Evolutionary conservation across 192 early-diverging fungal genomes (phyloP), one percentile per base, ranked within the genome.

Genomic region (Thoreauomyces humboldtii): DNA sequence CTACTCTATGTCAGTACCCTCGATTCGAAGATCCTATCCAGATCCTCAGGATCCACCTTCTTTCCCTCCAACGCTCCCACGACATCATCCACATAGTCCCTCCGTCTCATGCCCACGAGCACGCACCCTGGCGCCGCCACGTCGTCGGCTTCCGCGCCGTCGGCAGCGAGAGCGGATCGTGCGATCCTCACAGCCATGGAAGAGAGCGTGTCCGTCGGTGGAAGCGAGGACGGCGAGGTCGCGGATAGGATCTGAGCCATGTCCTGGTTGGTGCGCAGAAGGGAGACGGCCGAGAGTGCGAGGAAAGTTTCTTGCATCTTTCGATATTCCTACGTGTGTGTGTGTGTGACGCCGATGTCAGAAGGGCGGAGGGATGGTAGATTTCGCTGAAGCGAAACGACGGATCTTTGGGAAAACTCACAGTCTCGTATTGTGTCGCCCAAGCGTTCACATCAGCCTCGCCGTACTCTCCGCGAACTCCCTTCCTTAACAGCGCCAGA

Each of bases 91-190:
- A 89, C 85, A 73, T 89, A 88, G 1, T 66, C 69, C 0, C 67
- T 70, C n/a, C 67, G 65, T 25, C 82, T 57, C 86, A 88, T 88
- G 2, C 88, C 88, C 3, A 83, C 83, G 36, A 88, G 73, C 4
- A 84, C 79, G 35, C 76, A 77, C 4, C 85, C 88, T 1, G 79
- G 59, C 63, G 31, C 15, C 11, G 31, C 47, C 46, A 19, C 34
- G 32, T 63, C 61, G 2, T 36, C 61, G 7, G 7, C 12, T 7
- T 24, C 9, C 15, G 5, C 46, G 15, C n/a, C 32, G 33, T 19
- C 0, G 15, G 29, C 38, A 12, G 22, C 53, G 15, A 64, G 33
- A 32, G 69, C 54, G 9, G 69, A 70, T 21, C 78, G 53, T 28
- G 73, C 64, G 34, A 81, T 74, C 24, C 72, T 70, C 7, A 86